Base-by-base conservation (phyloP, 2,329 filamentous ascomycete genomes). In the Epichloe baconii region DNA sequence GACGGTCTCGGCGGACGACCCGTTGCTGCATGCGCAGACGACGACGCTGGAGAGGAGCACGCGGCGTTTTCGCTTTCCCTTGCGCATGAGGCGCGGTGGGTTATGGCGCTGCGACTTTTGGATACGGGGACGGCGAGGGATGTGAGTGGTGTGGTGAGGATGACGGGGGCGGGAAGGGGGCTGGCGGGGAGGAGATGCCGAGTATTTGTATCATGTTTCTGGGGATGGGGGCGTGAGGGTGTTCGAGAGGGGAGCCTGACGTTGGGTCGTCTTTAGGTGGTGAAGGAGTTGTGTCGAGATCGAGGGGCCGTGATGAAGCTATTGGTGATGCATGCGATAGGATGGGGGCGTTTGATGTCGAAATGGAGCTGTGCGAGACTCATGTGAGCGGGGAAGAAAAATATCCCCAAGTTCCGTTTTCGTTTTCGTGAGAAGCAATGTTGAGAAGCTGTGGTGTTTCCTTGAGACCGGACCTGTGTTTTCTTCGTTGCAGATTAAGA, bases 111-210 rank as follows among this genome's bases (percentile, higher is more conserved):
- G 52, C 75, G 90, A 49, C 76, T 83, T 61, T 67, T 97, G 54
- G 89, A 95, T 62, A 95, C 89, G 0, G 91, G 91, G 0, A 82
- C 83, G n/a, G 90, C 91, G 55, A 83, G 78, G 63, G 91, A 96
- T 67, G 87, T 97, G 35, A 95, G 87, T 68, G 91, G 91, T 3
- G 88, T 95, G 43, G 62, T 96, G 55, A 78, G 89, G 57, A 74
- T 93, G 47, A 90, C 85, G 17, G 73, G 75, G 82, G 82, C 3
- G 70, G 66, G 15, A 64, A 61, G 23, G 61, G 58, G 42, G 52
- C 56, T 10, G 61, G 62, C 31, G 56, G 49, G 34, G 59, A 55
- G 21, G 71, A 2, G 75, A 76, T 56, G 80, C 74, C 55, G 91
- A 96, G 68, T 77, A 86, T 61, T 62, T 96, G 63, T 96, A 95